Evolutionary conservation across 331 rosid genomes (phyloP).

Genomic region (Rhamnella rubrinervis): DNA sequence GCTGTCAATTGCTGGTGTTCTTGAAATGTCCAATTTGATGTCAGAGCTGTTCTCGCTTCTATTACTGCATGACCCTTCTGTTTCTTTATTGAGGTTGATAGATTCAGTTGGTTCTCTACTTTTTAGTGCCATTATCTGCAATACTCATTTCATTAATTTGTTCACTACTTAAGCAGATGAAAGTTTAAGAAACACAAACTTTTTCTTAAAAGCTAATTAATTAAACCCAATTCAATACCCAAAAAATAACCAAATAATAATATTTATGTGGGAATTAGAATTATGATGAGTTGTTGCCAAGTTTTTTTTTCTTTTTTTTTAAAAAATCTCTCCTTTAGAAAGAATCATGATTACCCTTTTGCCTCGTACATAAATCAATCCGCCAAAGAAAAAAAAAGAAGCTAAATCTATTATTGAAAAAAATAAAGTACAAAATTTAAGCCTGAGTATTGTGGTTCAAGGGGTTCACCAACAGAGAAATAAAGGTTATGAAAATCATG

Average conservation of each 20-base stretch:
- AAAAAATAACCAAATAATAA: neutral
- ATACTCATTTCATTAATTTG: constrained; percentile 1
- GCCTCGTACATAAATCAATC: constrained; percentile 25
- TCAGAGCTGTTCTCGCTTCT: constrained; percentile 98
- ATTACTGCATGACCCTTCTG: constrained; percentile 97
- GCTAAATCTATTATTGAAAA: constrained; percentile 22
- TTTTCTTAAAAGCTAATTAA: no score
- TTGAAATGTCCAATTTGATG: constrained; percentile 83
- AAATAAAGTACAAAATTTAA: constrained; percentile 3
- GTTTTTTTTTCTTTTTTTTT: no score
- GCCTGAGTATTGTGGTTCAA: constrained; percentile 29
- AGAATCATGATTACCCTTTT: constrained; percentile 13
- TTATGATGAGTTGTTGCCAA: neutral
- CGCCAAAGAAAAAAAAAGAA: constrained; percentile 30
- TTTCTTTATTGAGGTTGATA: constrained; percentile 92
- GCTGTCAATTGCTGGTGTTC: constrained; percentile 83
- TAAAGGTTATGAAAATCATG: constrained; percentile 40
- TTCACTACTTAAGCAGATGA: no score
- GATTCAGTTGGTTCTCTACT: constrained; percentile 94
- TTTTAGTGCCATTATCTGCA: constrained; percentile 84
- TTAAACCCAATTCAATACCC: neutral
- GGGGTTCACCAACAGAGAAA: constrained; percentile 30
- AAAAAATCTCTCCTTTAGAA: constrained; percentile 11
- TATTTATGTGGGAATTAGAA: neutral
- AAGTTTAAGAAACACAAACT: no score